Evolutionary conservation across 805 yeast genomes (phyloP).

Genomic region (Starmerella kuoi): DNA sequence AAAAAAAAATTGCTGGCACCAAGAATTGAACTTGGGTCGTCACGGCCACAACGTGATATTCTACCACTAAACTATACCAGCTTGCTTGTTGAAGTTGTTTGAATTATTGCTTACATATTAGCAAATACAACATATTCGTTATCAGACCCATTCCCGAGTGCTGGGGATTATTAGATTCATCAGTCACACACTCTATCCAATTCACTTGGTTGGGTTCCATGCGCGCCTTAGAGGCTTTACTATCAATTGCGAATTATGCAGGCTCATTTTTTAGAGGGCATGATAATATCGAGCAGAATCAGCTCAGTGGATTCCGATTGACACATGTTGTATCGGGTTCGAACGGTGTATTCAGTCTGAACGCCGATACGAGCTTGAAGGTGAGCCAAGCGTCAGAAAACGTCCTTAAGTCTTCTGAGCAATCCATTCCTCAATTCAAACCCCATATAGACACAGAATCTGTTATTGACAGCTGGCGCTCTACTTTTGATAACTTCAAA

Average conservation of each 20-base stretch:
- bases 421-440: slow-evolving; percentile 10
- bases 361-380: background rate
- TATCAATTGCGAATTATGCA: background rate
- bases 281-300: background rate
- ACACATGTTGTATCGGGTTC: slow-evolving; percentile 6
- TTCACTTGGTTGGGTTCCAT: too few species aligned
- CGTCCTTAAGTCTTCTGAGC: background rate
- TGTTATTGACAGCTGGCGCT: slow-evolving; percentile 12
- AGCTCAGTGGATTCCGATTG: slow-evolving; percentile 4
- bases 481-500: slow-evolving; percentile 1
- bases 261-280: background rate
- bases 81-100: slow-evolving; percentile 11
- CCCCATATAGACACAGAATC: slow-evolving; percentile 2
- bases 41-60: slow-evolving; percentile 64
- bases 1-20: slow-evolving; percentile 49
- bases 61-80: slow-evolving; percentile 55
- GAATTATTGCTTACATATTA: background rate
- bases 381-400: background rate
- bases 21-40: slow-evolving; percentile 66
- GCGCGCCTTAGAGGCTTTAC: slow-evolving; percentile 3
- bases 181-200: too few species aligned
- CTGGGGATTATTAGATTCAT: background rate
- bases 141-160: background rate
- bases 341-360: slow-evolving; percentile 6
- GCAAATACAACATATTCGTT: background rate